Conservation (phyloP, 2,329 filamentous ascomycete species). For the Penicillium sp. region DNA sequence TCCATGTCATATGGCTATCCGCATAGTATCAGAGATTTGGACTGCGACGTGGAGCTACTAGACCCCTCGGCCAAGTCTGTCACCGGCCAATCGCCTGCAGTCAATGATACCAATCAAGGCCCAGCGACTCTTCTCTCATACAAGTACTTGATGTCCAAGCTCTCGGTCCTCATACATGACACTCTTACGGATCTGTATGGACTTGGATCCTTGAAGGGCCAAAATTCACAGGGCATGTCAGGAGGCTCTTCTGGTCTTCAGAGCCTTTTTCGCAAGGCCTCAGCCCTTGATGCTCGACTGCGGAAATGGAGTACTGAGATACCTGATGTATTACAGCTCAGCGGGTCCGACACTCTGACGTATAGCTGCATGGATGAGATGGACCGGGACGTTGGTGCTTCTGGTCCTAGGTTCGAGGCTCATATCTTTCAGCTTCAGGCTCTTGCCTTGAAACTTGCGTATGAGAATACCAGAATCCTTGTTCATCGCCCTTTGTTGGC, state of each 20-base stretch:
- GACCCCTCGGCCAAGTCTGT: constrained; percentile 26
- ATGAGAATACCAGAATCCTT: constrained; percentile 38
- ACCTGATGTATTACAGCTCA: constrained; percentile 12
- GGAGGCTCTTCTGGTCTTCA: not conserved
- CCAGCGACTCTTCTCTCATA: constrained; percentile 24
- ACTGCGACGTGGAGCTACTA: constrained; percentile 36
- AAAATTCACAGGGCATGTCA: not conserved
- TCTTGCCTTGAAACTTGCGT: constrained; percentile 36
- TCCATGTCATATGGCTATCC: constrained; percentile 47
- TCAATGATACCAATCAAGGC: constrained; percentile 8
- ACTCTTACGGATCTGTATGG: constrained; percentile 24
- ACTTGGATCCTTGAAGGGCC: constrained; percentile 5
- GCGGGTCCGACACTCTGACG: not conserved
- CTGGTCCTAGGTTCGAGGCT: constrained; percentile 24
- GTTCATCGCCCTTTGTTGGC: constrained; percentile 31
- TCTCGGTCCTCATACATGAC: constrained; percentile 22
- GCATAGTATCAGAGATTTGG: constrained; percentile 33
- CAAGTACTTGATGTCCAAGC: constrained; percentile 30
- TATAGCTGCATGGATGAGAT: constrained; percentile 25
- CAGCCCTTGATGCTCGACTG: constrained; percentile 7
- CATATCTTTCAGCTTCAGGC: constrained; percentile 37
- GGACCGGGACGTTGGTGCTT: constrained; percentile 28
- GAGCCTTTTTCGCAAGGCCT: constrained; percentile 10
- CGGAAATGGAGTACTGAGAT: constrained; percentile 21
- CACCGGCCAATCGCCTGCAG: constrained; percentile 7